Base-by-base conservation (phyloP, 345 rosid genomes). In the Bretschneidera sinensis region DNA sequence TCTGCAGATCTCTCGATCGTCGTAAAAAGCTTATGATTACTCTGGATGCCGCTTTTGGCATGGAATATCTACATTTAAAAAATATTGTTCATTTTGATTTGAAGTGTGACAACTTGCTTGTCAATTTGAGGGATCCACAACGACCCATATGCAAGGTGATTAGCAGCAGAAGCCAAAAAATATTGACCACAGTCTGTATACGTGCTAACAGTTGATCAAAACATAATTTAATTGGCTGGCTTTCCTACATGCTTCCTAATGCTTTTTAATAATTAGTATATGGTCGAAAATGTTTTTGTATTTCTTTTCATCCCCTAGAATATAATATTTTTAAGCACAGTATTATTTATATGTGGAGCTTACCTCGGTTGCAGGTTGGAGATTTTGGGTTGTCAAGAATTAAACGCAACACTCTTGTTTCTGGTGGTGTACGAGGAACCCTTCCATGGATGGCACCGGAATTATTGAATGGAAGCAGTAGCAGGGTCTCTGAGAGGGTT, bases 381-480 rank as follows among this genome's bases (percentile, higher is more conserved):
- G 98, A 92, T 77, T 92, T 92, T 18, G 98, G 98, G 48, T 63
- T 92, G 81, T 92, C 98, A n/a, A 85, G 85, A 69, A 89, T 92
- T 53, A 92, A 92, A 61, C 80, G 83, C 34, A 92, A 92, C 65
- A 92, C 98, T 10, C 83, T 92, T 0, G 95, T 89, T 11, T 85
- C 96, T 0, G 96, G 96, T 49, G 98, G 96, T 19, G 89, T 92
- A 22, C 83, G 96, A 55, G 98, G 98, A 75, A 92, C 98, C 23
- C 95, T 92, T 54, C 98, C 98, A 5, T 89, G 98, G 98, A 92
- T 92, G 92, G 98, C 98, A 35, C 98, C 98, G 6, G 95, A 92
- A 62, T 71, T 89, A 48, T 67, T 92, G 71, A 86, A 81, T 24
- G 98, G 95, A 15, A 82, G 81, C 69, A 92, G 84, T 66, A 86